Conservation (phyloP, 2,329 filamentous ascomycete species). For the Trichoderma gracile region DNA sequence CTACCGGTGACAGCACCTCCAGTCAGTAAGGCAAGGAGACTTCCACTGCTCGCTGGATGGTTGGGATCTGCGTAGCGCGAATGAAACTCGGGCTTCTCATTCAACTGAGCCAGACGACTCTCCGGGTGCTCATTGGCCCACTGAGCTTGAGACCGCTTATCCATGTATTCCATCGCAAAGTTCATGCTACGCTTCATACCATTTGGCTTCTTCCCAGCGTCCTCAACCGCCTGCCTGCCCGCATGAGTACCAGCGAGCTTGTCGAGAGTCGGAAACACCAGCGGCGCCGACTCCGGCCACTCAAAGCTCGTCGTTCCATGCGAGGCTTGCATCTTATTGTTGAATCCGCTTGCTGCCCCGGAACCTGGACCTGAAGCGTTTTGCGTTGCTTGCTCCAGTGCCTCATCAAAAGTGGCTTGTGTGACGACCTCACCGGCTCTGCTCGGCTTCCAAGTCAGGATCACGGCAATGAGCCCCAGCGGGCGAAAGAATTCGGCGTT, state of each 20-base stretch:
- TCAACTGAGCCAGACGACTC: conserved; percentile 29
- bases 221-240: conserved; percentile 2
- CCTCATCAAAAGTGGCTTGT: conserved; percentile 38
- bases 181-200: conserved; percentile 22
- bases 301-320: conserved; percentile 43
- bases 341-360: background rate
- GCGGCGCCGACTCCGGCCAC: conserved; percentile 48
- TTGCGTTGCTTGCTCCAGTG: conserved; percentile 25
- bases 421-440: conserved; percentile 33
- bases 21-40: conserved; percentile 33
- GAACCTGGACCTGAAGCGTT: conserved; percentile 2
- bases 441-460: conserved; percentile 56
- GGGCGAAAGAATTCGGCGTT: conserved; percentile 60
- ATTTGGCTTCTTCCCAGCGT: conserved; percentile 16
- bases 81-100: conserved; percentile 32
- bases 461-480: conserved; percentile 50
- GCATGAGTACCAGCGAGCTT: conserved; percentile 16
- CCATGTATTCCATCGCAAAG: conserved; percentile 29
- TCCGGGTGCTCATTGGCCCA: conserved; percentile 31
- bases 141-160: conserved; percentile 32
- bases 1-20: conserved; percentile 27
- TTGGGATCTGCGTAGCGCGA: conserved; percentile 36
- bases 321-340: conserved; percentile 38
- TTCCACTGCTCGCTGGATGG: conserved; percentile 35
- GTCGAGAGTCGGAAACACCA: conserved; percentile 51